phyloP scores from a whole-genome alignment of 73 alveolate genomes.

The Paramecium sexaurelia region DNA sequence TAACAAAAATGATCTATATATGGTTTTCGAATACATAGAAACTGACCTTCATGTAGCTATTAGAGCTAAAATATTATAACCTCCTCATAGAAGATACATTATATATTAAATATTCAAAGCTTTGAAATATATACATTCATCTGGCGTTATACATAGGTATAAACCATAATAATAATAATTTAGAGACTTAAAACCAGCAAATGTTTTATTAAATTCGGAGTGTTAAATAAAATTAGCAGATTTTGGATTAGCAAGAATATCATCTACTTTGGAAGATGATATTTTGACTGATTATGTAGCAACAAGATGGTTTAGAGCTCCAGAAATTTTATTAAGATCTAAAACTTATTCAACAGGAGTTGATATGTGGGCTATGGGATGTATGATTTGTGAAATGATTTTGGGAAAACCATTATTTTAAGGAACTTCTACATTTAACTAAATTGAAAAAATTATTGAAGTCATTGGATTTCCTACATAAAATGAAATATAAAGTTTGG shows the following conservation, averaged over 20 bases:
- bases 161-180: neutral
- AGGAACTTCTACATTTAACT: conserved; percentile 79
- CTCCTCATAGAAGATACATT: conserved; percentile 75
- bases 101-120: conserved; percentile 76
- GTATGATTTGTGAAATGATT: conserved; percentile 85
- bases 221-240: conserved; percentile 88
- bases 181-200: conserved; percentile 89
- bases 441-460: conserved; percentile 73
- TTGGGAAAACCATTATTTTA: conserved; percentile 79
- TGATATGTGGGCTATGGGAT: conserved; percentile 89
- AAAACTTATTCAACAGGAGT: conserved; percentile 75
- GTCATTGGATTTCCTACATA: conserved; percentile 80
- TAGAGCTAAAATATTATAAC: conserved; percentile 75
- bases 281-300: conserved; percentile 86
- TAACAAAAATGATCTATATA: conserved; percentile 75
- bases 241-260: conserved; percentile 86
- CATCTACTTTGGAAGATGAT: neutral
- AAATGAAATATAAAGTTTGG: neutral
- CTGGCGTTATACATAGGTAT: conserved; percentile 75
- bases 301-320: conserved; percentile 93
- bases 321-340: conserved; percentile 78
- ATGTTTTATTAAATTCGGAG: conserved; percentile 81
- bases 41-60: conserved; percentile 84
- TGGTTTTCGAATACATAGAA: conserved; percentile 83
- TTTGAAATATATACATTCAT: conserved; percentile 80